Conservation (phyloP, 768 basidiomycete genomes). For the Mycena latifolia region DNA sequence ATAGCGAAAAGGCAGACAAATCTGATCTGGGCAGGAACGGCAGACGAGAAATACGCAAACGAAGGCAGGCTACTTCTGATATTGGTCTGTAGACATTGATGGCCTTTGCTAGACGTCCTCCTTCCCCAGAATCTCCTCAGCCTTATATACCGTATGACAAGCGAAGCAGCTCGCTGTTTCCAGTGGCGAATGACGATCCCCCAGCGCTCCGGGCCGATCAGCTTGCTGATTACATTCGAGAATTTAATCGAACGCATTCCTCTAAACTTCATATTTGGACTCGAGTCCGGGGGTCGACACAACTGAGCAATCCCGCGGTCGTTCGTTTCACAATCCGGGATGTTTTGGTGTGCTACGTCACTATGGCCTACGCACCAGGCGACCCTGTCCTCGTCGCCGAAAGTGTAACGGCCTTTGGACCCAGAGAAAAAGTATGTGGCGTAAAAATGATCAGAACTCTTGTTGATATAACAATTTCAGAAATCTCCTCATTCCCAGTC, state of each 20-base stretch:
- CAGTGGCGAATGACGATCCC: conserved; percentile 49
- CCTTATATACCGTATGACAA: conserved; percentile 63
- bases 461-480: conserved; percentile 47
- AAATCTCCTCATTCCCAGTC: conserved; percentile 79
- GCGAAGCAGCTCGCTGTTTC: conserved; percentile 57
- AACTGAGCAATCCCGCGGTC: conserved; percentile 49
- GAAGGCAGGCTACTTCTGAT: conserved; percentile 58
- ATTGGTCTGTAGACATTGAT: conserved; percentile 7
- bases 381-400: conserved; percentile 63
- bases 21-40: conserved; percentile 59
- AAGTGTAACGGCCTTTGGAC: conserved; percentile 77
- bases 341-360: conserved; percentile 75
- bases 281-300: conserved; percentile 34
- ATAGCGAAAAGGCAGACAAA: conserved; percentile 66
- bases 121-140: conserved; percentile 72
- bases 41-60: conserved; percentile 66
- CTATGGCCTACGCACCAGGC: conserved; percentile 52
- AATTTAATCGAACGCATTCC: conserved; percentile 63
- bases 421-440: conserved; percentile 72
- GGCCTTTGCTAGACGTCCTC: conserved; percentile 54
- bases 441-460: neutral
- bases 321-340: conserved; percentile 75
- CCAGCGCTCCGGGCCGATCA: conserved; percentile 57
- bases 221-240: conserved; percentile 66
- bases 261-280: conserved; percentile 71